phyloP scores from a whole-genome alignment of 768 basidiomycete species.

The Lactifluus echinatus region DNA sequence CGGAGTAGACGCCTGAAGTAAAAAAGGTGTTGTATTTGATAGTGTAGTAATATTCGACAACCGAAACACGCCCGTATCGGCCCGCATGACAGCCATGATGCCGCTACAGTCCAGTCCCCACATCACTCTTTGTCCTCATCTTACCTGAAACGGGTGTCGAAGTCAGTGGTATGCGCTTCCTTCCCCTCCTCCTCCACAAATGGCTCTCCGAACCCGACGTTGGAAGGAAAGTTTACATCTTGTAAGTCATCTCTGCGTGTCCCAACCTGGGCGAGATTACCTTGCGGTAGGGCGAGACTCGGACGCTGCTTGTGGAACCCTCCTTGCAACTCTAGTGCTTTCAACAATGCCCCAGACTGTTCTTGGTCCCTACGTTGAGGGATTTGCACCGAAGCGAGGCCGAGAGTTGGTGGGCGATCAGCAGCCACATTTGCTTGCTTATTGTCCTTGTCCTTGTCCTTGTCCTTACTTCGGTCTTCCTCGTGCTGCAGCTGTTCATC shows the following conservation, averaged over 20 bases:
- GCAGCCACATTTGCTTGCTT: background rate
- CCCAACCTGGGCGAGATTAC: too few relatives aligned
- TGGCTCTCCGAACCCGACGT: too few relatives aligned
- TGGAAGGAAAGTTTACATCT: too few relatives aligned
- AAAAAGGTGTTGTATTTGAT: background rate
- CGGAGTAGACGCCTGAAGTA: background rate
- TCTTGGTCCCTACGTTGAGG: background rate
- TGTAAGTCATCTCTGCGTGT: background rate
- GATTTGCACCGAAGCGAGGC: conserved; percentile 3
- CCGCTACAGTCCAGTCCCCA: too few relatives aligned
- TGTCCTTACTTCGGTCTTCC: background rate
- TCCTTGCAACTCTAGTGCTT: background rate
- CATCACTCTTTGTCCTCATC: too few relatives aligned
- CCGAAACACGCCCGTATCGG: too few relatives aligned
- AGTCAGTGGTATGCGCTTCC: too few relatives aligned
- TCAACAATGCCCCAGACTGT: background rate
- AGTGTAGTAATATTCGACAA: too few relatives aligned
- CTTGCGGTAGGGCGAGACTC: conserved; percentile 42
- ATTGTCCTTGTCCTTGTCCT: background rate
- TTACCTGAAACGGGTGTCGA: too few relatives aligned
- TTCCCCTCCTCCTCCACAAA: too few relatives aligned
- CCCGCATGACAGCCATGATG: too few relatives aligned
- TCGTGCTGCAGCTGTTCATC: background rate
- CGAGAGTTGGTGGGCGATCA: background rate
- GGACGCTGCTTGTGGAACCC: background rate